Percentiles rank a stretch among this genome's conserved stretches.
Conservation (phyloP, 2,329 filamentous ascomycete species). For the Pseudocercospora crystallina region DNA sequence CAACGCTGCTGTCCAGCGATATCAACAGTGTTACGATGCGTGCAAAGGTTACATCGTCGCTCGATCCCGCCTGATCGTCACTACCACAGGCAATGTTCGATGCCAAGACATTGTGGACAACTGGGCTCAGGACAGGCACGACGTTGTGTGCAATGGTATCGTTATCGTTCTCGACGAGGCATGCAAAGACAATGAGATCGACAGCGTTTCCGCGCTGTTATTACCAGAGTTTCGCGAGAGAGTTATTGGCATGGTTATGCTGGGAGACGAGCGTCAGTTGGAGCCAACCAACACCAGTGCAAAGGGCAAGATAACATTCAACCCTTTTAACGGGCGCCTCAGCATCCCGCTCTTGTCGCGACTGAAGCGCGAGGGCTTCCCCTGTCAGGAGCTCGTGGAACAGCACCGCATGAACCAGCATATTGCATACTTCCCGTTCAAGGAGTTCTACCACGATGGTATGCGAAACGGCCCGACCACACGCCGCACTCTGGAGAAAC, state of each 20-base stretch:
- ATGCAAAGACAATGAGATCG: conserved; percentile 24
- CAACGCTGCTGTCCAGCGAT: conserved; percentile 6
- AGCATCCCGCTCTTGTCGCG: conserved; percentile 17
- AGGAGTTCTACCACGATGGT: conserved; percentile 18
- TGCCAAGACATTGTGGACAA: conserved; percentile 17
- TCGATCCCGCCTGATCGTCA: conserved; percentile 15
- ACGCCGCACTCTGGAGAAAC: conserved; percentile 6
- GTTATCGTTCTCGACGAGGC: conserved; percentile 23
- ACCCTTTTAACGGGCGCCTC: conserved; percentile 17
- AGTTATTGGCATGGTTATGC: conserved; percentile 22
- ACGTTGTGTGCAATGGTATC: conserved; percentile 13
- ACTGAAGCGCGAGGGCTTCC: conserved; percentile 20
- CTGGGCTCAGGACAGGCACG: conserved; percentile 17
- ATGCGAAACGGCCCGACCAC: conserved; percentile 19
- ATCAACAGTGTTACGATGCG: conserved; percentile 13
- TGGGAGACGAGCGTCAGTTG: conserved; percentile 21
- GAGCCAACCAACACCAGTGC: conserved; percentile 20
- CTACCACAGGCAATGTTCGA: conserved; percentile 24
- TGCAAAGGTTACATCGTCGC: conserved; percentile 22
- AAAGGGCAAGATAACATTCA: conserved; percentile 18
- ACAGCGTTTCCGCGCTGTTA: conserved; percentile 16
- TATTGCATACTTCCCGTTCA: conserved; percentile 17
- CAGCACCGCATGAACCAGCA: conserved; percentile 21
- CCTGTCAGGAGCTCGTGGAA: conserved; percentile 19
- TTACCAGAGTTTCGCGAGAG: conserved; percentile 14